Evolutionary conservation across 1,284 basidiomycete species (phyloP), one percentile per base, ranked within the genome.

Genomic region (Chalciporus sp.): DNA sequence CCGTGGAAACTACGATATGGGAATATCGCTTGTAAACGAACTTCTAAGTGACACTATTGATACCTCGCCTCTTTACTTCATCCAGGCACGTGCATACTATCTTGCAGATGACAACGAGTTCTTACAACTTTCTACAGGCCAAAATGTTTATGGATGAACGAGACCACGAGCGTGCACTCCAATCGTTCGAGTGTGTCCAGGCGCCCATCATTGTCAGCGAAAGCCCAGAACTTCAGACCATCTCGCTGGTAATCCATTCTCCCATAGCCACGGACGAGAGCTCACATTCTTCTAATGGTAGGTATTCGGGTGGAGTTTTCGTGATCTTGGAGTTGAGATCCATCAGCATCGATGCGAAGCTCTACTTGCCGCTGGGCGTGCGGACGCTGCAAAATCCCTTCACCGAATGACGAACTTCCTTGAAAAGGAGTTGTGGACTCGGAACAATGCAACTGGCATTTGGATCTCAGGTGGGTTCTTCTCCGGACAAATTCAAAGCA

Each of bases 221-320:
- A 33, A 48, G 33, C 14, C 46, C 31, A 16, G 52, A 53, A 39
- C 47, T 53, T 35, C 45, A 42, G 42, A 28, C 46, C 7, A 29
- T 53, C 14, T 44, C 47, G 23, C 48, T 48, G 19, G 52, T 53
- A 40, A 42, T n/a, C n/a, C n/a, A n/a, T n/a, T 31, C 20, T 29
- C n/a, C n/a, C 29, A 33, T 39, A n/a, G 2, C 17, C 1, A 9
- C 23, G 7, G 23, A 28, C 7, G 28, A 31, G 9, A 14, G 14
- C 20, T 53, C 10, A 53, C n/a, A 3, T n/a, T n/a, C 10, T 14
- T 4, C 11, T 10, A 19, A 29, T n/a, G n/a, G n/a, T n/a, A 53
- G 52, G 49, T 53, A 4, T 53, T 53, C 27, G 52, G 52, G 27
- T 53, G 52, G 52, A 53, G 49, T n/a, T 53, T 53, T 29, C 43